Percentiles rank a stretch among this genome's conserved stretches.
Evolutionary conservation across 2,329 filamentous ascomycete species (phyloP).

Genomic region (Microsporum canis): DNA sequence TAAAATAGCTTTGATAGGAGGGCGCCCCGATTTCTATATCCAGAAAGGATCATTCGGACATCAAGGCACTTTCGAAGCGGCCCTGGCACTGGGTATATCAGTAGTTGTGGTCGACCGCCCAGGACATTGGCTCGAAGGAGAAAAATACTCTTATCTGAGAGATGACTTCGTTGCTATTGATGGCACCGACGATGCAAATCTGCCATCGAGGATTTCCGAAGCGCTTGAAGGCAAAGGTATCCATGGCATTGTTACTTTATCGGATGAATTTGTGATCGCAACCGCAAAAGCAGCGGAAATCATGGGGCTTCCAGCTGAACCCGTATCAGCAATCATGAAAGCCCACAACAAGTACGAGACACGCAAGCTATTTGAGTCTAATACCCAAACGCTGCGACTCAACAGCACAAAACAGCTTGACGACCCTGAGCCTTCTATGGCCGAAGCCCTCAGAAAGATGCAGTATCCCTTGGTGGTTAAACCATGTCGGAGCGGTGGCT

Average conservation of each 20-base stretch:
- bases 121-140: slow-evolving; percentile 30
- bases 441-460: neutral
- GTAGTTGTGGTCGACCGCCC: slow-evolving; percentile 29
- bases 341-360: slow-evolving; percentile 2
- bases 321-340: neutral
- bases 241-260: neutral
- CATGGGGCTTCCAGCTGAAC: neutral
- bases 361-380: neutral
- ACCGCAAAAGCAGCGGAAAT: neutral
- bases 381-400: neutral
- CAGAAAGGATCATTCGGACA: too few relatives aligned
- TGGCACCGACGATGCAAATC: neutral
- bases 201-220: neutral
- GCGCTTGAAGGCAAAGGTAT: slow-evolving; percentile 8
- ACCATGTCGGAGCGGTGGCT: slow-evolving; percentile 25
- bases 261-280: neutral
- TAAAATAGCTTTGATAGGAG: too few relatives aligned
- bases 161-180: slow-evolving; percentile 21
- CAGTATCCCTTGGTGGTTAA: slow-evolving; percentile 29
- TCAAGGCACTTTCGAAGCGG: slow-evolving; percentile 13
- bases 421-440: neutral
- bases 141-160: slow-evolving; percentile 18
- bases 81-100: slow-evolving; percentile 26
- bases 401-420: neutral
- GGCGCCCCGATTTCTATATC: too few relatives aligned